Percentiles rank a stretch among this genome's conserved stretches.
Conservation (phyloP, 805 yeast species). For the Sugiyamaella smithiae region DNA sequence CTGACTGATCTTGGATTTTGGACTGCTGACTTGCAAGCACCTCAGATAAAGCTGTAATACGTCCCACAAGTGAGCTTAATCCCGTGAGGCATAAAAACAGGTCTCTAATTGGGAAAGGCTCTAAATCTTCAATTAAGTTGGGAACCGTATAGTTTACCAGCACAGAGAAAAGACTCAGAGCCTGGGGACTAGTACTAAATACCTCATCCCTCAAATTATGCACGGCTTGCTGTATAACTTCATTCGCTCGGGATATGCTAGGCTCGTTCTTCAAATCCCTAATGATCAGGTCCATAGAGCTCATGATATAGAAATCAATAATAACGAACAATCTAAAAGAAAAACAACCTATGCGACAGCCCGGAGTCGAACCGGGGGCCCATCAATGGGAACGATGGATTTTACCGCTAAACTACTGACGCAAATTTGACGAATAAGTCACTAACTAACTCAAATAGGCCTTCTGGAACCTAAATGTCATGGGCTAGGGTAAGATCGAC, state of each 20-base stretch:
- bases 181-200: background rate
- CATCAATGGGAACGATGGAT: constrained; percentile 55
- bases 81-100: constrained; percentile 4
- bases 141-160: constrained; percentile 7
- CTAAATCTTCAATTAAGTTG: background rate
- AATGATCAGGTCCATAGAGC: background rate
- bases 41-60: background rate
- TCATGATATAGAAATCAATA: too few species aligned
- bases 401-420: constrained; percentile 56
- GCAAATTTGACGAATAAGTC: constrained; percentile 27
- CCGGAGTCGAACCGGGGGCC: constrained; percentile 61
- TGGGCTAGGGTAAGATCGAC: background rate
- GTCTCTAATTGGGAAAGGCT: background rate
- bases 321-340: background rate
- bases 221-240: background rate
- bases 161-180: constrained; percentile 3
- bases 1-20: background rate
- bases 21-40: background rate
- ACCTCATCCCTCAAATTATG: background rate
- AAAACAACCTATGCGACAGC: constrained; percentile 44
- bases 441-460: background rate
- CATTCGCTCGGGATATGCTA: background rate
- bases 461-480: background rate
- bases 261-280: background rate
- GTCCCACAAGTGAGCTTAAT: background rate